Base-by-base conservation (phyloP, 1,284 basidiomycete species). In the Apiotrichum veenhuisii region DNA sequence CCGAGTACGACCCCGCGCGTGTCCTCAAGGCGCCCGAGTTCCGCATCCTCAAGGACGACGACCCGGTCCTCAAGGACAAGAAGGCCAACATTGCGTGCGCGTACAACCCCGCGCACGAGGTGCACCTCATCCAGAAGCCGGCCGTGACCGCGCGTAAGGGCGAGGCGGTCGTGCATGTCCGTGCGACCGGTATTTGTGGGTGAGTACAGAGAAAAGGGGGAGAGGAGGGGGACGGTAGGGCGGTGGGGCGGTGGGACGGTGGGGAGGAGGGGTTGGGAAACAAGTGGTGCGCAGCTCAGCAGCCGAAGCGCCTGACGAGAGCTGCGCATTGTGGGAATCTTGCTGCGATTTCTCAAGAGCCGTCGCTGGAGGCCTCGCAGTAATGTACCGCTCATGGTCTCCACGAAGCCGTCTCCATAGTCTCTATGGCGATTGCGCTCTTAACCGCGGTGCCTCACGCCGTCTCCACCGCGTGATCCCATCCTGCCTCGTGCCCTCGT, bases 181-280 rank as follows among this genome's bases (percentile, higher is more conserved):
- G 69, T 22, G 73, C 79, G 22, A 79, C 77, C 1, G 79, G 79
- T n/a, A 80, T 80, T 50, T 80, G 78, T 57, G 78, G 78, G 67
- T 77, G 60, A 66, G 75, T 69, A 2, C 33, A 40, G 54, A 11
- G 23, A 9, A 26, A 7, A 10, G 17, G 22, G 23, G 22, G 54
- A 11, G 23, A 9, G 15, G 15, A 10, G 17, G 22, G 23, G 22
- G 59, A 14, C n/a, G 27, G 30, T n/a, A 17, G 18, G 30, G n/a
- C 11, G 17, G 30, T 11, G 30, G 11, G 45, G 18, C 11, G n/a
- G 11, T 5, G 45, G 27, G 18, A 5, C 12, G 11, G 27, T 3
- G 45, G n/a, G 18, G 20, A 22, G 30, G 11, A 44, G 25, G 17
- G 43, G 22, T 9, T 17, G n/a, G n/a, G n/a, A n/a, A n/a, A n/a